Evolutionary conservation across 495 filamentous ascomycete genomes (phyloP).

Genomic region (Tricharina praecox): DNA sequence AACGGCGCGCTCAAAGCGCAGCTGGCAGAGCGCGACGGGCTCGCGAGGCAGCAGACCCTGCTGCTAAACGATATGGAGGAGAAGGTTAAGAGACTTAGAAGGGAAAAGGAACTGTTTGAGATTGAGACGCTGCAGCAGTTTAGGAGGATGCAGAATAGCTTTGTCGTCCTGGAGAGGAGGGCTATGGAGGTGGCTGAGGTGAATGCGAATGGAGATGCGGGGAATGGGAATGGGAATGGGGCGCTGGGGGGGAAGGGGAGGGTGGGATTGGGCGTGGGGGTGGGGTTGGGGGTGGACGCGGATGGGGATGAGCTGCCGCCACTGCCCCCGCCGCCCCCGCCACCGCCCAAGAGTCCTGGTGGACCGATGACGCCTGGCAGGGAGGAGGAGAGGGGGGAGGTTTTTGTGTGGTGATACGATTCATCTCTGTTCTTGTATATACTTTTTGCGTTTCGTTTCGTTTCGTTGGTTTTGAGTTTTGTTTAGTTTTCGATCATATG

Average conservation of each 20-base stretch:
- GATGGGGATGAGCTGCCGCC: not conserved
- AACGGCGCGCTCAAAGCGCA: not conserved
- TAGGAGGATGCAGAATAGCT: not conserved
- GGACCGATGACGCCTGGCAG: too few species aligned
- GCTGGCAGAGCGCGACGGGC: not conserved
- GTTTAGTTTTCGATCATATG: too few species aligned
- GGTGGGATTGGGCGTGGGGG: not conserved
- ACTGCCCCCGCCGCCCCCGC: not conserved
- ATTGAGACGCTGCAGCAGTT: not conserved
- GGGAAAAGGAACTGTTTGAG: slow-evolving; percentile 1
- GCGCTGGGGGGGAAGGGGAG: not conserved
- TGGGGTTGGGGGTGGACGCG: not conserved
- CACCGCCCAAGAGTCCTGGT: not conserved
- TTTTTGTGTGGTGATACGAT: slow-evolving; percentile 6
- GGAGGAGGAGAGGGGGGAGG: not conserved
- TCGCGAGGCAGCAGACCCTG: not conserved
- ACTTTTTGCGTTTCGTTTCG: too few species aligned
- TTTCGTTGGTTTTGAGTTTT: too few species aligned
- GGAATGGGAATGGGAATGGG: not conserved
- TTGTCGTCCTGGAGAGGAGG: too few species aligned
- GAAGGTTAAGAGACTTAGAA: not conserved
- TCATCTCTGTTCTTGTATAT: too few species aligned
- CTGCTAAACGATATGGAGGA: not conserved
- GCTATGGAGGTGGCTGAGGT: not conserved
- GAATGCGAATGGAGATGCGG: not conserved